Base-by-base conservation (phyloP, 768 basidiomycete species). In the Dentipellis sp. region DNA sequence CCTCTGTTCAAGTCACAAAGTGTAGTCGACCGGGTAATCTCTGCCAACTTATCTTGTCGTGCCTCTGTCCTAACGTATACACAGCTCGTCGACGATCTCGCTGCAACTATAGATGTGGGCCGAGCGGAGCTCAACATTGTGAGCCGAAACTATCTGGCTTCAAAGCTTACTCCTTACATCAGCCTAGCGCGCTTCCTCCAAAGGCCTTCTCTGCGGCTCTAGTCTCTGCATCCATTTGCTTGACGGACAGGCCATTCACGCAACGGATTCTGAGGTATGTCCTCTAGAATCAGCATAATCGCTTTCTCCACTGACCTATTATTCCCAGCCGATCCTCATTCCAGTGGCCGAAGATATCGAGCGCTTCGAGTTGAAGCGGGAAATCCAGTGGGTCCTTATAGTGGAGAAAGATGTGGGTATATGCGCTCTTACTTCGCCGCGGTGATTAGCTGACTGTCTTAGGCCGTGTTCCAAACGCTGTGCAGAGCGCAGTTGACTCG, bases 391-490 rank as follows among this genome's bases (percentile, higher is more conserved):
- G 90, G 78, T 97, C 6, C 73, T 98, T 14, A 73, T 98, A 4
- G 77, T 97, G 16, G 97, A 99, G 71, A 99, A 99, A 73, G 97
- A 99, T 72, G 95, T 87, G 35, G 50, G 72, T 59, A 6, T 6
- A 29, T 29, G 29, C 29, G 29, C 6, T 29, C 29, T 6, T 29
- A 29, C 29, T 29, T 29, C 29, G 29, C 29, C 29, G 6, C 29
- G 29, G 29, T 29, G n/a, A 35, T n/a, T n/a, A 23, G 34, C 21
- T 35, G 40, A n/a, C 11, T 29, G 19, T 48, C 39, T 3, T 66
- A 97, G 95, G 95, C 97, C 0, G 81, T 97, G n/a, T 98, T 97
- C 67, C 89, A 94, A 65, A 88, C 91, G 0, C 76, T 98, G 1
- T 87, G 84, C 64, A 75, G 76, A 42, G 59, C 83, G 14, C 69